These are phyloP conservation scores for Aspergillus cavernicola DNA, from an alignment of 495 filamentous ascomycete species.

Conservation along the genomic window DNA sequence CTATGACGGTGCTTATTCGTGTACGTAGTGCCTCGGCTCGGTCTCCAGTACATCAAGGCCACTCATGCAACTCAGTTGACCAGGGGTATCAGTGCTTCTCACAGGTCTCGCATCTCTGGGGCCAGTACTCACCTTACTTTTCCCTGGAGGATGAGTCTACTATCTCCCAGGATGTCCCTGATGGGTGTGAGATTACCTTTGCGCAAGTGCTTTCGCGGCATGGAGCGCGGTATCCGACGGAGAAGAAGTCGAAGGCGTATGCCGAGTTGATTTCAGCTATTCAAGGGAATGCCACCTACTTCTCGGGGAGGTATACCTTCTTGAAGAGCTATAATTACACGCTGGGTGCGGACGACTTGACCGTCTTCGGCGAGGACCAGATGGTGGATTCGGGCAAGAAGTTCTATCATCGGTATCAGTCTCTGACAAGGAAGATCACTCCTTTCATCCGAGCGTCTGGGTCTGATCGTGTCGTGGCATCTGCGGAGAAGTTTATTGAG, in stretches of 20 bases:
- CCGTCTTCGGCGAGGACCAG: conserved; percentile 65
- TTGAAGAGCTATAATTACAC: conserved; percentile 65
- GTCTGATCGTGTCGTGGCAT: conserved; percentile 68
- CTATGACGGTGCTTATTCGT: background rate
- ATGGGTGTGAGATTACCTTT: conserved; percentile 67
- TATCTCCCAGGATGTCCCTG: conserved; percentile 53
- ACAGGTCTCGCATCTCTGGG: conserved; percentile 68
- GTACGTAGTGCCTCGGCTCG: conserved; percentile 5
- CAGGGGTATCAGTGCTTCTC: conserved; percentile 61
- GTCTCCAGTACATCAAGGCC: background rate
- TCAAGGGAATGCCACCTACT: conserved; percentile 52
- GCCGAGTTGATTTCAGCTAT: conserved; percentile 54
- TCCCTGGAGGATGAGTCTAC: conserved; percentile 55
- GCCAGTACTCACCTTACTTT: conserved; percentile 83
- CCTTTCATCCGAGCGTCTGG: conserved; percentile 74
- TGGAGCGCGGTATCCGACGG: conserved; percentile 77
- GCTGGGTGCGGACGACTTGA: conserved; percentile 73
- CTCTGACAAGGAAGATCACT: conserved; percentile 45
- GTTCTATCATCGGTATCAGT: conserved; percentile 67
- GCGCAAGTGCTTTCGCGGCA: conserved; percentile 77
- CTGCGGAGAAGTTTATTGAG: conserved; percentile 66
- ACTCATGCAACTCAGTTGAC: conserved; percentile 54
- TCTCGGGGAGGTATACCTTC: conserved; percentile 58
- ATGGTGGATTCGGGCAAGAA: conserved; percentile 69
- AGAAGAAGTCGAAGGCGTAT: conserved; percentile 56